Base-by-base conservation (phyloP, 176 grass and related monocot species). In the Musa acuminata region DNA sequence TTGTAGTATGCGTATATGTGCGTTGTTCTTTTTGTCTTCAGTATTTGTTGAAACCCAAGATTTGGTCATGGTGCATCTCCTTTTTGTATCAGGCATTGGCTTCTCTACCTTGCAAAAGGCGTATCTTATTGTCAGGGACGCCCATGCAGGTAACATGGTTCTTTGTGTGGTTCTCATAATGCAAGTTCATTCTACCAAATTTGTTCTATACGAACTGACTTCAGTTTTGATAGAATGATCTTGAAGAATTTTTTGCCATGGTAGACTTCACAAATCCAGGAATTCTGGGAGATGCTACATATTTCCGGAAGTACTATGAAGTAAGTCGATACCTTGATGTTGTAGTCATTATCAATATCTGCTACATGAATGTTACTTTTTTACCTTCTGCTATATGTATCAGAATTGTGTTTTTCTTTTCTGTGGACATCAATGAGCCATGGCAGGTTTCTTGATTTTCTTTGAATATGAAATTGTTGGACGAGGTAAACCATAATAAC, bases 201-300 rank as follows among this genome's bases (percentile, higher is more conserved):
- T n/a, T 75, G 14, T 75, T 26, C 9, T 84, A 70, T 62, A 27
- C 43, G 17, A n/a, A 68, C 60, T 70, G n/a, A 22, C 21, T 86
- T 79, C 74, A 35, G 63, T 62, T 80, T 25, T 6, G 48, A 76
- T 84, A 98, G 94, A 98, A 98, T 91, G 94, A 98, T 91, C 53
- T 98, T 50, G 94, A 93, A 79, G 94, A 98, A 76, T 98, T 98
- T 58, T 98, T 93, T 87, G 78, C 94, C 73, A 93, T 98, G 94
- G 90, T 91, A 64, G 93, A 98, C 80, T 98, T 98, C 81, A 98
- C 94, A 75, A 98, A 98, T 84, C 85, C 90, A 87, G 94, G 90
- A 76, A 70, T 93, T 87, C 74, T 98, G 55, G 90, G 90, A 64
- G 87, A 93, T 72, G 88, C 78, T 23, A 55, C 90, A 75, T 89